A percentile compares a stretch with the other conserved stretches of the same genome.
phyloP scores from a whole-genome alignment of 1,284 basidiomycete genomes.

The Chondrostereum purpureum region DNA sequence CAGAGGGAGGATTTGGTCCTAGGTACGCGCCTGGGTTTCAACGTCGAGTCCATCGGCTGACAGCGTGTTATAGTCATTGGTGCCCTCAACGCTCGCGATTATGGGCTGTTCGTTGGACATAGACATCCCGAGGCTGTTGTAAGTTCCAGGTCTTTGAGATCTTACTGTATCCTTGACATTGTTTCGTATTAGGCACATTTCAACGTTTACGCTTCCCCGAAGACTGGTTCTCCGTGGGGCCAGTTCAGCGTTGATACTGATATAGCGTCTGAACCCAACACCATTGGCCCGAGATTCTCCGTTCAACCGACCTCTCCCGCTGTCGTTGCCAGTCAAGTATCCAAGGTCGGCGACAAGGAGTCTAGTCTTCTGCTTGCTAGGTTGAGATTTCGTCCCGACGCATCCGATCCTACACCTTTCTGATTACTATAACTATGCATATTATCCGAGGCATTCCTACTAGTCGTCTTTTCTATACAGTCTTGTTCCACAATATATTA shows the following conservation, averaged over 20 bases:
- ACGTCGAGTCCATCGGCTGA: not conserved
- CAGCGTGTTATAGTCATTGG: conserved; percentile 58
- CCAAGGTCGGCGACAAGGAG: conserved; percentile 31
- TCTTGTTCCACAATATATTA: too few relatives aligned
- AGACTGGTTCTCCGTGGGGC: conserved; percentile 57
- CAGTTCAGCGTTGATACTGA: conserved; percentile 52
- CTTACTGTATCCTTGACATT: conserved; percentile 4
- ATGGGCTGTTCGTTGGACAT: conserved; percentile 66
- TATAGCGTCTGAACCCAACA: conserved; percentile 25
- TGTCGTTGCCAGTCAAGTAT: conserved; percentile 49
- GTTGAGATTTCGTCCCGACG: conserved; percentile 50
- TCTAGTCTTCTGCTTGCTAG: conserved; percentile 45
- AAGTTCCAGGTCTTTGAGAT: conserved; percentile 29
- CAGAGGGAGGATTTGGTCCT: conserved; percentile 66
- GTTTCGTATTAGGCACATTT: conserved; percentile 43
- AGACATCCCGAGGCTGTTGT: conserved; percentile 58
- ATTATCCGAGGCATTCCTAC: not conserved
- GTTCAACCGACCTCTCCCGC: conserved; percentile 29
- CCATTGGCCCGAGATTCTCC: conserved; percentile 32
- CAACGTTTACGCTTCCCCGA: conserved; percentile 53
- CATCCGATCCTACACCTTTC: conserved; percentile 44
- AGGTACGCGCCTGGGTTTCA: conserved; percentile 33
- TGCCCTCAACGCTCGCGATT: conserved; percentile 58
- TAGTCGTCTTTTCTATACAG: too few relatives aligned
- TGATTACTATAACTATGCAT: conserved; percentile 16